Evolutionary conservation across 2,329 filamentous ascomycete genomes (phyloP).

Genomic region (Ramularia endophylla): DNA sequence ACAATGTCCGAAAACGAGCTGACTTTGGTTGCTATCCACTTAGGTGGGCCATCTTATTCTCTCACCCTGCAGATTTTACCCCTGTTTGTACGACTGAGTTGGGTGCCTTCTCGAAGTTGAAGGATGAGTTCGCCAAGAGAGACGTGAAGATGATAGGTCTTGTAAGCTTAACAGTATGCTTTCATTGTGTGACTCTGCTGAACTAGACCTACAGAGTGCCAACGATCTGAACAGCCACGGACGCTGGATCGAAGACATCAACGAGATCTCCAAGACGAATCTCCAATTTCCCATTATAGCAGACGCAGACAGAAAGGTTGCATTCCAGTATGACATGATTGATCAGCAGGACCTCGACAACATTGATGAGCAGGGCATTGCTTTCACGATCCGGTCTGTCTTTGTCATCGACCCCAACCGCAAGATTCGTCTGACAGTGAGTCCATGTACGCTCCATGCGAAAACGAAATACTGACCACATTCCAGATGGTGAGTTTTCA

Average conservation of each 20-base stretch:
- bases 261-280: slow-evolving; percentile 45
- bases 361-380: slow-evolving; percentile 50
- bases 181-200: background rate
- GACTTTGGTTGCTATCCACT: too few species aligned
- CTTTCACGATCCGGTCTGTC: slow-evolving; percentile 60
- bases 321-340: slow-evolving; percentile 48
- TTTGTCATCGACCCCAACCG: slow-evolving; percentile 62
- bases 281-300: slow-evolving; percentile 49
- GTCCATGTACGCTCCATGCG: too few species aligned
- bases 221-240: slow-evolving; percentile 78
- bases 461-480: too few species aligned
- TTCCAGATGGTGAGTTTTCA: too few species aligned
- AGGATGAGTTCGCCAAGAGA: slow-evolving; percentile 80
- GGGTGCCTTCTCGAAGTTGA: slow-evolving; percentile 83
- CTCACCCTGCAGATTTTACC: slow-evolving; percentile 82
- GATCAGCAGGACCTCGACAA: slow-evolving; percentile 54
- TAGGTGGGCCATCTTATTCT: slow-evolving; percentile 69
- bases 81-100: slow-evolving; percentile 96
- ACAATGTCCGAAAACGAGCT: background rate
- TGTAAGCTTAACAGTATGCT: slow-evolving; percentile 28
- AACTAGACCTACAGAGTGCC: slow-evolving; percentile 51
- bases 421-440: slow-evolving; percentile 46
- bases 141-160: slow-evolving; percentile 89
- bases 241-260: slow-evolving; percentile 43
- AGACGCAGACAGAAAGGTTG: slow-evolving; percentile 49